A percentile compares a stretch with the other conserved stretches of the same genome.
Conservation (phyloP, 108 stramenopile species). For the Cyclotella kingstonii region DNA sequence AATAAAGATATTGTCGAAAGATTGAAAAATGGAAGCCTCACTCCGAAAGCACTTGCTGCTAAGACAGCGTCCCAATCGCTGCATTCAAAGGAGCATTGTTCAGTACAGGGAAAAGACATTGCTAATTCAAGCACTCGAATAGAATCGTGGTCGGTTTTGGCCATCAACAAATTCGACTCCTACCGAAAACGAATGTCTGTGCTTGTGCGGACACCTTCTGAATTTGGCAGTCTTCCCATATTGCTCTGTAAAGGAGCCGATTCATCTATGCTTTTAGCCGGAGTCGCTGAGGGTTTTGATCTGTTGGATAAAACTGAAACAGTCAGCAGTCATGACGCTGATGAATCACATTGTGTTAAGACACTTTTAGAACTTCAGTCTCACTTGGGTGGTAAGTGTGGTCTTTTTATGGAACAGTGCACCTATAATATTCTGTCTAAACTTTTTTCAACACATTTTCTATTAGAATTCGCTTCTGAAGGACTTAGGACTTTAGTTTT, state of each 20-base stretch:
- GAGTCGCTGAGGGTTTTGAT: slow-evolving; percentile 48
- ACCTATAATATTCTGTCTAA: no score
- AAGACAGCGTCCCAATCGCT: slow-evolving; percentile 33
- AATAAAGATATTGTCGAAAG: slow-evolving; percentile 49
- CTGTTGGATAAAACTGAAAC: slow-evolving; percentile 13
- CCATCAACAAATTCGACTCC: slow-evolving; percentile 93
- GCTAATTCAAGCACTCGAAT: slow-evolving; percentile 15
- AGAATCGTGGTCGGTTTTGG: slow-evolving; percentile 85
- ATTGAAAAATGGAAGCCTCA: slow-evolving; percentile 50
- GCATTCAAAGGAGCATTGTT: slow-evolving; percentile 16
- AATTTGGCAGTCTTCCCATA: slow-evolving; percentile 70
- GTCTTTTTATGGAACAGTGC: background rate
- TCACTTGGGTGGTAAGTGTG: slow-evolving; percentile 68
- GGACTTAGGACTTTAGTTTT: slow-evolving; percentile 95
- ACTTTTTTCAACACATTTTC: background rate
- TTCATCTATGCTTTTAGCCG: slow-evolving; percentile 79
- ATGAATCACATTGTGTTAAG: slow-evolving; percentile 49
- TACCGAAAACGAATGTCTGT: slow-evolving; percentile 96
- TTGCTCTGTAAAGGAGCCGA: slow-evolving; percentile 94
- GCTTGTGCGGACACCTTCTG: slow-evolving; percentile 75
- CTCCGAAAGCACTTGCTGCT: slow-evolving; percentile 53
- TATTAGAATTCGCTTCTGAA: slow-evolving; percentile 79
- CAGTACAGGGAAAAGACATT: slow-evolving; percentile 8
- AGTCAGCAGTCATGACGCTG: background rate
- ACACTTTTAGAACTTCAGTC: slow-evolving; percentile 68